phyloP scores from a whole-genome alignment of 768 basidiomycete genomes.

The Hygrocybe coccinea region DNA sequence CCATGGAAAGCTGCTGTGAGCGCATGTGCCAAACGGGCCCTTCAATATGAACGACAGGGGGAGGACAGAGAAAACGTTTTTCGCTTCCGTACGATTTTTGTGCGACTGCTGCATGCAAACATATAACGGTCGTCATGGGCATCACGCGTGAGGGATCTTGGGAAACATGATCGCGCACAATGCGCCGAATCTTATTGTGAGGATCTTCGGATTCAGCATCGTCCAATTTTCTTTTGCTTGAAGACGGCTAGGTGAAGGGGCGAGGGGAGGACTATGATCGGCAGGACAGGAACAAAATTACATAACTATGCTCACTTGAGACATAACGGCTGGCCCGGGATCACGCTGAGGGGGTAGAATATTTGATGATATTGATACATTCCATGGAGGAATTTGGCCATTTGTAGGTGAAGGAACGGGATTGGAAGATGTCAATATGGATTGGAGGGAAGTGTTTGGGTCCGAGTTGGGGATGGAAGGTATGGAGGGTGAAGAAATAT shows the following conservation, averaged over 20 bases:
- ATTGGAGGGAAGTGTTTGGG: conserved; percentile 45
- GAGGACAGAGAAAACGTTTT: conserved; percentile 90
- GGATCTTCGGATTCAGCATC: conserved; percentile 57
- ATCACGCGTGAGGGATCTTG: conserved; percentile 71
- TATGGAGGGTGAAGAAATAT: conserved; percentile 5
- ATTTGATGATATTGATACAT: conserved; percentile 19
- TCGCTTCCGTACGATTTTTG: conserved; percentile 97
- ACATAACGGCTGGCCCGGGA: conserved; percentile 20
- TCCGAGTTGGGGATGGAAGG: conserved; percentile 28
- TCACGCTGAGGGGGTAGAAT: conserved; percentile 11
- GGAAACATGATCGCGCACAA: conserved; percentile 76
- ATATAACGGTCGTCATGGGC: conserved; percentile 88
- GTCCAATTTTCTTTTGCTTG: conserved; percentile 74
- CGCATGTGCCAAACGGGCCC: conserved; percentile 84
- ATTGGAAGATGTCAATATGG: conserved; percentile 50
- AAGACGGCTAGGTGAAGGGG: conserved; percentile 31
- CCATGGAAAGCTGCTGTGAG: conserved; percentile 76
- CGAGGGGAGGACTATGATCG: conserved; percentile 4
- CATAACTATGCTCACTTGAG: conserved; percentile 38
- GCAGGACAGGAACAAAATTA: not conserved
- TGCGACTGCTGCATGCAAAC: conserved; percentile 86
- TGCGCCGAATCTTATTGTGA: conserved; percentile 77
- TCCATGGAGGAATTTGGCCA: conserved; percentile 42
- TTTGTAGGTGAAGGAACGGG: conserved; percentile 38
- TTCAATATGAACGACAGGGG: conserved; percentile 88